Percentiles rank a stretch among this genome's conserved stretches.
phyloP scores from a whole-genome alignment of 2,329 filamentous ascomycete species.

The Helminthosporium solani region DNA sequence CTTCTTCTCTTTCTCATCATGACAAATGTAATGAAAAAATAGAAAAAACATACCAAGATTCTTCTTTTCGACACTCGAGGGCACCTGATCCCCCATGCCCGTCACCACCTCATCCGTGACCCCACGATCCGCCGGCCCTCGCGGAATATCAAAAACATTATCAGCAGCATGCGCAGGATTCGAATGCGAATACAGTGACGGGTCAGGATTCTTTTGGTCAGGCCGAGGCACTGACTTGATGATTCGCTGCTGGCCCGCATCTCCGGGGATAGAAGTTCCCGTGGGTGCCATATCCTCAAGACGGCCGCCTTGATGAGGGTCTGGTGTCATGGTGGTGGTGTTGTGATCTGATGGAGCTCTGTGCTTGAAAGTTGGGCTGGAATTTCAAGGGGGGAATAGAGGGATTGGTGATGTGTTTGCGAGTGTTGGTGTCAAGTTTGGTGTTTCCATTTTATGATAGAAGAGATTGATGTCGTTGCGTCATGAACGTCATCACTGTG shows the following conservation, averaged over 20 bases:
- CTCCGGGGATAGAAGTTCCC: conserved; percentile 46
- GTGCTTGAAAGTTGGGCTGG: not conserved
- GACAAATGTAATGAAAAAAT: too few relatives aligned
- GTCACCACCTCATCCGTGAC: conserved; percentile 39
- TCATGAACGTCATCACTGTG: conserved; percentile 15
- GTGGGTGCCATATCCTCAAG: conserved; percentile 40
- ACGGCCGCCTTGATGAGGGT: conserved; percentile 35
- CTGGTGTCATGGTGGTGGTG: conserved; percentile 16
- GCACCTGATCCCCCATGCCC: conserved; percentile 36
- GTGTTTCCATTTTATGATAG: too few relatives aligned
- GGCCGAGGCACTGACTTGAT: conserved; percentile 53
- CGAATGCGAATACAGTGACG: conserved; percentile 31
- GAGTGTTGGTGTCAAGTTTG: not conserved
- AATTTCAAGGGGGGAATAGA: not conserved
- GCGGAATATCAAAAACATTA: conserved; percentile 52
- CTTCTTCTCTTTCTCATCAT: too few relatives aligned
- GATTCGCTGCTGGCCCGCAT: conserved; percentile 48
- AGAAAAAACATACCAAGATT: conserved; percentile 15
- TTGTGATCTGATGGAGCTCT: not conserved
- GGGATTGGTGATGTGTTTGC: not conserved
- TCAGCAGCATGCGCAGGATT: conserved; percentile 49
- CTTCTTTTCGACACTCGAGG: conserved; percentile 33
- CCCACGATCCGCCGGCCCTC: conserved; percentile 32
- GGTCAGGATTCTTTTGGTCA: conserved; percentile 44
- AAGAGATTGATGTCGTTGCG: not conserved